A percentile compares a stretch with the other conserved stretches of the same genome.
Evolutionary conservation across 768 basidiomycete genomes (phyloP).

Genomic region (Fistulinella prunicolor): DNA sequence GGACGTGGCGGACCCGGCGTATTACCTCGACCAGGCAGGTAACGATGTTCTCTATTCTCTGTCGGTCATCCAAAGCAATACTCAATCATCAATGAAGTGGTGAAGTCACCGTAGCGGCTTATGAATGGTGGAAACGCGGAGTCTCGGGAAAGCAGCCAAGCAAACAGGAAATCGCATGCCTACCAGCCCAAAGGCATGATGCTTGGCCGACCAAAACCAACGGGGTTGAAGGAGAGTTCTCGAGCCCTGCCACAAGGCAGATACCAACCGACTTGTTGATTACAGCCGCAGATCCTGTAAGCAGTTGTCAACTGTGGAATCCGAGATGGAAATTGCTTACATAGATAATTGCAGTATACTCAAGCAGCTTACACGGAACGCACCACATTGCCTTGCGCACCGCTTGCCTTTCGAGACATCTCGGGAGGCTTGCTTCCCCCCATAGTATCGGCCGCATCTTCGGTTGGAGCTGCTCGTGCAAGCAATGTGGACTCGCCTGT

Average conservation of each 20-base stretch:
- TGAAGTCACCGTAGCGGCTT: constrained; percentile 56
- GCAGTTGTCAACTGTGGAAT: not conserved
- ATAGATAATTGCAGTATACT: constrained; percentile 47
- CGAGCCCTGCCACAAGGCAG: not conserved
- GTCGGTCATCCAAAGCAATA: constrained; percentile 23
- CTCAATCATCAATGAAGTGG: constrained; percentile 41
- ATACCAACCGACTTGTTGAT: constrained; percentile 20
- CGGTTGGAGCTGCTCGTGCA: constrained; percentile 2
- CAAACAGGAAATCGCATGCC: constrained; percentile 2
- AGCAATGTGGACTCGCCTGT: not conserved
- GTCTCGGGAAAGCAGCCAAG: constrained; percentile 21
- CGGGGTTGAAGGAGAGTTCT: not conserved
- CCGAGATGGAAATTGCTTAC: constrained; percentile 12
- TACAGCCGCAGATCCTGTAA: constrained; percentile 27
- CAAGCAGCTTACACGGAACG: constrained; percentile 54
- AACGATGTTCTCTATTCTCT: not conserved
- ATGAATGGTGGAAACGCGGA: constrained; percentile 57
- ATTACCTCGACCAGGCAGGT: constrained; percentile 22
- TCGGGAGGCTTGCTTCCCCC: constrained; percentile 53
- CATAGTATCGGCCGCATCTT: constrained; percentile 9
- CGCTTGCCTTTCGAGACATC: constrained; percentile 61
- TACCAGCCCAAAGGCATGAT: not conserved
- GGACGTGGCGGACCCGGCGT: not conserved
- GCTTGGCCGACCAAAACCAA: not conserved
- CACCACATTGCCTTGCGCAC: constrained; percentile 51